Evolutionary conservation across 208 protist genomes (phyloP), one percentile per base, ranked within the genome.

Genomic region (Crithidia mellificae): DNA sequence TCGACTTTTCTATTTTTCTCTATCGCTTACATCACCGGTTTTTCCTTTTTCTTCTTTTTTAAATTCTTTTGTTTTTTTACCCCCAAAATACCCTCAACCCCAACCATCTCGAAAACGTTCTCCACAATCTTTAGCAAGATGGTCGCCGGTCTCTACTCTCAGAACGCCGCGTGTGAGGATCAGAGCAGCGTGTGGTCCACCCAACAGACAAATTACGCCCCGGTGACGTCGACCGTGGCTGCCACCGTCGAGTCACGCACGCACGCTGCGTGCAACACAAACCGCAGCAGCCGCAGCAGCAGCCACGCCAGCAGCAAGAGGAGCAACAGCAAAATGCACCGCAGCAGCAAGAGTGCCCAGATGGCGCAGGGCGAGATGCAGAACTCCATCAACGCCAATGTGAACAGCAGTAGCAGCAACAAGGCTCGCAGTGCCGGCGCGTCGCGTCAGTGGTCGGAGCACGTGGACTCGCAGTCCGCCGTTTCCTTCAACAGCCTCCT

Each of bases 41-140:
- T 20, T 46, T 46, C 17, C 3, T 46, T 46, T 46, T 80, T 53
- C 44, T 58, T 74, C 62, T 68, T 38, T 46, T 62, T 51, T 58
- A 44, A 46, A 38, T 38, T 38, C 17, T 52, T 7, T 17, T 14
- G n/a, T n/a, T n/a, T n/a, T n/a, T n/a, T n/a, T n/a, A n/a, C n/a
- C n/a, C n/a, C n/a, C n/a, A n/a, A n/a, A n/a, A n/a, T n/a, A n/a
- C n/a, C n/a, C n/a, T n/a, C n/a, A n/a, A 8, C 46, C 20, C 2
- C 24, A 29, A 29, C 5, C 4, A 27, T 24, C 32, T 8, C 17
- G 52, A 50, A 32, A 49, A 61, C 38, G 36, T 34, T 61, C 38
- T 44, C 20, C 22, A 20, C 38, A 20, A 15, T 61, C 38, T 47
- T 61, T 15, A 44, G 36, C 54, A 38, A 7, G 29, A 67, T 67